Evolutionary conservation across 1,284 basidiomycete species (phyloP).

Genomic region (Ustilago trichophora): DNA sequence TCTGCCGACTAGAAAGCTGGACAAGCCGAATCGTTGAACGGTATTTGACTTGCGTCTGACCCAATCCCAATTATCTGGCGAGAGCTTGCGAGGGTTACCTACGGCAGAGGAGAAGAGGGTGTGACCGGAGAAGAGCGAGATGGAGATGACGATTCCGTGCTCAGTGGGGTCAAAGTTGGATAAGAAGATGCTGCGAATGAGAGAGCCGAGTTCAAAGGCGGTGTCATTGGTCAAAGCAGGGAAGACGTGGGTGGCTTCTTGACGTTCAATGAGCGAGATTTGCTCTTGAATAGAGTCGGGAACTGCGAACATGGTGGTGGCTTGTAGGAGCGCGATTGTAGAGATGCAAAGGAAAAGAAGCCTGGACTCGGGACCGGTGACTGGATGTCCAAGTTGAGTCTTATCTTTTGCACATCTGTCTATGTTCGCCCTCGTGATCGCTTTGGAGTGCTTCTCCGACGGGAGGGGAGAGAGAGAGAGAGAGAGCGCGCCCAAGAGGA

Average conservation of each 20-base stretch:
- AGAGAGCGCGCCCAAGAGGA: no score
- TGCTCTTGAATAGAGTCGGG: no score
- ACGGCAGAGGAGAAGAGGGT: conserved; percentile 41
- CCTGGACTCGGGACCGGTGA: not conserved
- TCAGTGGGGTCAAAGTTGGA: conserved; percentile 2
- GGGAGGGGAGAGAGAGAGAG: no score
- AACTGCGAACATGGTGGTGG: no score
- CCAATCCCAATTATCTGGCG: conserved; percentile 52
- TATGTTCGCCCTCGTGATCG: no score
- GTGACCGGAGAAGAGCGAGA: conserved; percentile 44
- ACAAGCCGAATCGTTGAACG: conserved; percentile 31
- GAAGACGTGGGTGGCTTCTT: conserved; percentile 25
- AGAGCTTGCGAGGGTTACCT: conserved; percentile 30
- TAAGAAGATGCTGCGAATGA: conserved; percentile 34
- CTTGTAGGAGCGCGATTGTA: no score
- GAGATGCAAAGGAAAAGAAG: no score
- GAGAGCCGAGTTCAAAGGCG: conserved; percentile 37
- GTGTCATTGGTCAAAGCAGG: conserved; percentile 24
- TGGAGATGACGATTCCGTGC: conserved; percentile 46
- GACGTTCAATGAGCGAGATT: conserved; percentile 15
- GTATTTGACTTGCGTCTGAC: conserved; percentile 45
- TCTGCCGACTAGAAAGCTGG: conserved; percentile 43
- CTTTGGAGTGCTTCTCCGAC: no score
- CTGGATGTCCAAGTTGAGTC: not conserved
- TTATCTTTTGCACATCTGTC: no score